These are phyloP conservation scores for Phytophthora megakarya DNA, from an alignment of 352 stramenopile species.

Conservation along the genomic window DNA sequence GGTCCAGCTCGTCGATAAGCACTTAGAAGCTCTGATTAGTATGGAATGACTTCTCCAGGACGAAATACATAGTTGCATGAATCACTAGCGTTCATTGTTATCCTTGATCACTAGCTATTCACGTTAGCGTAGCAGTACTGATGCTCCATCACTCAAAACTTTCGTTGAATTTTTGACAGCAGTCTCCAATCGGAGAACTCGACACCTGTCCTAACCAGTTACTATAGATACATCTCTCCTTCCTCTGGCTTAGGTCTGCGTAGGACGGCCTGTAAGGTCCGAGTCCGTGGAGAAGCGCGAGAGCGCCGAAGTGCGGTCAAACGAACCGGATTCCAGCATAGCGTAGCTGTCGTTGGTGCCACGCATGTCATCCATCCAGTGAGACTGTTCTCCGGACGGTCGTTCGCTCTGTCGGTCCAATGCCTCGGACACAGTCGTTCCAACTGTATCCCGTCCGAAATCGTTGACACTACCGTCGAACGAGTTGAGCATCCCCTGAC, in stretches of 20 bases:
- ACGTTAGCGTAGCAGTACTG: no score
- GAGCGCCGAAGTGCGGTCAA: slow-evolving; percentile 70
- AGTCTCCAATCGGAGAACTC: slow-evolving; percentile 12
- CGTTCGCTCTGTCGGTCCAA: slow-evolving; percentile 33
- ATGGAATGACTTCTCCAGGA: slow-evolving; percentile 21
- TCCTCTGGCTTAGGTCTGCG: slow-evolving; percentile 34
- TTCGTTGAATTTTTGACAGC: slow-evolving; percentile 23
- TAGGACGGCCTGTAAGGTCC: slow-evolving; percentile 44
- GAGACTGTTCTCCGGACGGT: slow-evolving; percentile 39
- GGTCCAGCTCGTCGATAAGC: slow-evolving; percentile 51
- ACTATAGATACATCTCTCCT: slow-evolving; percentile 49
- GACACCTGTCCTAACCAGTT: slow-evolving; percentile 34
- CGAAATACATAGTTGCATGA: slow-evolving; percentile 39
- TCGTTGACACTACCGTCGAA: slow-evolving; percentile 53
- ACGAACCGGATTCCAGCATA: slow-evolving; percentile 81
- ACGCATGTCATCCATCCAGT: slow-evolving; percentile 86
- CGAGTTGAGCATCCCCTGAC: slow-evolving; percentile 57
- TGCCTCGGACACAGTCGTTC: slow-evolving; percentile 39
- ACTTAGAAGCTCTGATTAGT: slow-evolving; percentile 28
- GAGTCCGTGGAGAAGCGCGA: slow-evolving; percentile 80
- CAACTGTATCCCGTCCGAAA: slow-evolving; percentile 40
- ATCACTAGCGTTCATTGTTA: slow-evolving; percentile 11
- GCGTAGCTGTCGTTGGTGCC: slow-evolving; percentile 84
- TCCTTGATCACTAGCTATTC: neutral
- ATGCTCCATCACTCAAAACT: slow-evolving; percentile 32